Percentiles rank a stretch among this genome's conserved stretches.
Evolutionary conservation across 2,329 filamentous ascomycete genomes (phyloP).

Genomic region (Pseudogymnoascus sp.): DNA sequence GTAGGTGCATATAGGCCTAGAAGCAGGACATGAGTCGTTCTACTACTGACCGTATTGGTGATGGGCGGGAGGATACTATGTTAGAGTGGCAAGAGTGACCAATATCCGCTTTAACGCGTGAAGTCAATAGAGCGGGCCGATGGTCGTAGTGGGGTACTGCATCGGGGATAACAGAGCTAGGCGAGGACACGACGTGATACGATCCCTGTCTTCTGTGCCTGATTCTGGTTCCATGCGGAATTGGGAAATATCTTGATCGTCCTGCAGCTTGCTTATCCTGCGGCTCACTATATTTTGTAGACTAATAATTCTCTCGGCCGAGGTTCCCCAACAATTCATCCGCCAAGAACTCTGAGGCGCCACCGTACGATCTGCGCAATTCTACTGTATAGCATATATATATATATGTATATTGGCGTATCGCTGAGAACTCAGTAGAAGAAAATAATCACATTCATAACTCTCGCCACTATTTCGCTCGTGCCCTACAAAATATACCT

Average conservation of each 20-base stretch:
- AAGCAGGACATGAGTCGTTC: neutral
- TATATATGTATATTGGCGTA: too few relatives aligned
- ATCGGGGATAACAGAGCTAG: neutral
- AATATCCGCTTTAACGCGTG: neutral
- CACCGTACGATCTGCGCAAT: too few relatives aligned
- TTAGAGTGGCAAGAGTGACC: constrained; percentile 9
- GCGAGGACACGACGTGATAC: neutral
- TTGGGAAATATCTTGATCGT: neutral
- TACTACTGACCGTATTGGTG: neutral
- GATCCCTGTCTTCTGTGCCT: too few relatives aligned
- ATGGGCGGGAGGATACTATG: neutral
- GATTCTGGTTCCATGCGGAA: neutral
- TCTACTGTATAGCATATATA: too few relatives aligned
- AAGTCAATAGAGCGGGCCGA: neutral
- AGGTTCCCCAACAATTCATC: too few relatives aligned
- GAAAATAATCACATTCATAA: neutral
- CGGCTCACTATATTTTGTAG: too few relatives aligned
- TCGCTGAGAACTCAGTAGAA: too few relatives aligned
- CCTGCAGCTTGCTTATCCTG: too few relatives aligned
- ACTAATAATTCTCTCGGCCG: too few relatives aligned
- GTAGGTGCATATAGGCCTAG: neutral
- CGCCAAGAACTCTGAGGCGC: too few relatives aligned
- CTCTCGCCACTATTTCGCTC: neutral
- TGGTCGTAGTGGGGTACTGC: neutral
- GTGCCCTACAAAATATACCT: constrained; percentile 40